Conservation (phyloP, 495 filamentous ascomycete genomes). For the Choiromyces venosus region DNA sequence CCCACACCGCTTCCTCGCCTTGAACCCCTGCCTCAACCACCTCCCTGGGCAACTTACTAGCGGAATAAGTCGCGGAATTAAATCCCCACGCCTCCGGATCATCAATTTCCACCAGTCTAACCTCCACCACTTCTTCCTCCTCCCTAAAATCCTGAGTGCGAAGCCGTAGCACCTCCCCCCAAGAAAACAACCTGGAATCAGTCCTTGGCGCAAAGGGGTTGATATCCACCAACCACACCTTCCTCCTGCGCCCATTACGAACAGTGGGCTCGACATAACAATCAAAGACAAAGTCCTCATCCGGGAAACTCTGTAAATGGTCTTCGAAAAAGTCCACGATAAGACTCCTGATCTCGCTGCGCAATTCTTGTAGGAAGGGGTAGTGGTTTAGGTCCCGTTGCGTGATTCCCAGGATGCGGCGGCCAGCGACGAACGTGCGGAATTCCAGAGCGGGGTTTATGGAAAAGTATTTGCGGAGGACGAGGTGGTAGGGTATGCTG, state of each 20-base stretch:
- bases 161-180: constrained; percentile 76
- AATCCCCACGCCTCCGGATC: constrained; percentile 59
- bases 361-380: constrained; percentile 67
- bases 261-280: constrained; percentile 71
- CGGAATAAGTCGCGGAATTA: constrained; percentile 78
- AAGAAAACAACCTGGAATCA: constrained; percentile 82
- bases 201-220: constrained; percentile 93
- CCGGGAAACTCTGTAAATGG: constrained; percentile 70
- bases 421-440: constrained; percentile 80
- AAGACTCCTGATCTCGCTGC: constrained; percentile 54
- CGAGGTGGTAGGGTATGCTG: constrained; percentile 59
- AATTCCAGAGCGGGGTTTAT: constrained; percentile 89
- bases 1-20: constrained; percentile 68
- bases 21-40: constrained; percentile 82
- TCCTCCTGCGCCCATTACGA: constrained; percentile 57
- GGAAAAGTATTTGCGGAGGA: constrained; percentile 79
- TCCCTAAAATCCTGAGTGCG: constrained; percentile 44
- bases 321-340: constrained; percentile 70
- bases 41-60: constrained; percentile 90
- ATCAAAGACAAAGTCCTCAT: constrained; percentile 80
- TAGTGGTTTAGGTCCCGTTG: constrained; percentile 90
- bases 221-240: constrained; percentile 84
- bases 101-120: constrained; percentile 67
- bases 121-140: constrained; percentile 54
- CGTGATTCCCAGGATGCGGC: constrained; percentile 71